Conservation (phyloP, 2,329 filamentous ascomycete genomes). For the Tolypocladium guangdongense region DNA sequence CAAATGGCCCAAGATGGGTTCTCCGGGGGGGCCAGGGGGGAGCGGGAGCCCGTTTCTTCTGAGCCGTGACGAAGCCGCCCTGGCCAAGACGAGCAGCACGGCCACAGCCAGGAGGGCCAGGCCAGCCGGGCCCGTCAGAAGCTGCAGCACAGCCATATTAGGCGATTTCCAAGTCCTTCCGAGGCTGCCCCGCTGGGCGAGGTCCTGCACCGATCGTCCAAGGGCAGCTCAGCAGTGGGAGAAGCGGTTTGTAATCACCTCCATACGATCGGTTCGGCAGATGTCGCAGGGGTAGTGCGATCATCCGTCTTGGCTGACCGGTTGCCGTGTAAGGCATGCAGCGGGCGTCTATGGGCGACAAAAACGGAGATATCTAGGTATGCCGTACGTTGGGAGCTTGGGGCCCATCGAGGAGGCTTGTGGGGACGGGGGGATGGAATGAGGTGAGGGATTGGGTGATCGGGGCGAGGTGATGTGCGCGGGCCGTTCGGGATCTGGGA, state of each 20-base stretch:
- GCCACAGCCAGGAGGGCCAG: conserved; percentile 1
- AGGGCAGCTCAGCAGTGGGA: not conserved
- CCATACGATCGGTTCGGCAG: not conserved
- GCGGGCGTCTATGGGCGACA: not conserved
- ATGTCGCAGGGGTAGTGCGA: not conserved
- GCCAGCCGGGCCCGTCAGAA: not conserved
- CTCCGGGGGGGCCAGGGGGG: conserved; percentile 21
- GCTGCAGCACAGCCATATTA: conserved; percentile 2
- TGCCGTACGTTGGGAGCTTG: not conserved
- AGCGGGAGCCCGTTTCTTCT: conserved; percentile 9
- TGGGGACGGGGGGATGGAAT: not conserved
- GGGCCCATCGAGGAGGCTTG: not conserved
- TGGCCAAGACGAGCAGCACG: conserved; percentile 4
- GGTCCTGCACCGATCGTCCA: not conserved
- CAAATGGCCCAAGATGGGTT: conserved; percentile 31
- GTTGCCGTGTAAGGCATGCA: not conserved
- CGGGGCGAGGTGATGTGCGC: no score
- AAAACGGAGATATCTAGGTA: not conserved
- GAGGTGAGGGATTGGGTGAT: not conserved
- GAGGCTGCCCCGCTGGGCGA: not conserved
- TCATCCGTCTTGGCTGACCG: not conserved
- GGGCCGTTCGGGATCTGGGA: not conserved
- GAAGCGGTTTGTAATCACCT: not conserved
- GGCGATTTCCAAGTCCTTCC: not conserved
- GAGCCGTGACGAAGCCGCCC: not conserved